phyloP scores from a whole-genome alignment of 2,329 filamentous ascomycete species.

The Colletotrichum karsti region DNA sequence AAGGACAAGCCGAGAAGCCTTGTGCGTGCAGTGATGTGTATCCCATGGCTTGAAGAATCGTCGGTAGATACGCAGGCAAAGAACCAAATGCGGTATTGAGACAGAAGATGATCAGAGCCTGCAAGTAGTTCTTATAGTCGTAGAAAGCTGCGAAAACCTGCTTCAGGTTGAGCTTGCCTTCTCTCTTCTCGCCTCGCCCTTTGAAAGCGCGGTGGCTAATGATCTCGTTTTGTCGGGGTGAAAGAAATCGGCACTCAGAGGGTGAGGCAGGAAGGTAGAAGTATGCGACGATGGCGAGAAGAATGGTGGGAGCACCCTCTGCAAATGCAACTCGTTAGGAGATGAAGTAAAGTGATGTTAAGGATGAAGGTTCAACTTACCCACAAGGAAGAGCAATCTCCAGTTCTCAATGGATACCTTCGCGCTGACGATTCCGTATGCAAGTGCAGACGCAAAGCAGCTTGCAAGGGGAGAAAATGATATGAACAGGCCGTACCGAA shows the following conservation, averaged over 20 bases:
- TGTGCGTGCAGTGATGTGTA: slow-evolving; percentile 74
- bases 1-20: slow-evolving; percentile 76
- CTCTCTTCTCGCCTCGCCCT: slow-evolving; percentile 52
- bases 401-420: slow-evolving; percentile 66
- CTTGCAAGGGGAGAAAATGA: slow-evolving; percentile 73
- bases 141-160: slow-evolving; percentile 57
- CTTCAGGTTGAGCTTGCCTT: slow-evolving; percentile 51
- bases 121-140: slow-evolving; percentile 59
- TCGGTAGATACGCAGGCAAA: slow-evolving; percentile 71
- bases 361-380: too few species aligned
- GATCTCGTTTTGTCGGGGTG: slow-evolving; percentile 64
- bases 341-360: accelerated
- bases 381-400: slow-evolving; percentile 72
- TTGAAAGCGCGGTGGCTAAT: slow-evolving; percentile 61
- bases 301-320: slow-evolving; percentile 66
- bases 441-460: slow-evolving; percentile 72
- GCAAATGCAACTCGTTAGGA: neutral
- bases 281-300: slow-evolving; percentile 62
- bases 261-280: slow-evolving; percentile 63
- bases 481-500: slow-evolving; percentile 76
- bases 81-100: slow-evolving; percentile 43
- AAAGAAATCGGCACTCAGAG: slow-evolving; percentile 61
- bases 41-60: slow-evolving; percentile 72
- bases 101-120: slow-evolving; percentile 50
- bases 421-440: slow-evolving; percentile 70